Evolutionary conservation across 177 flowering plant genomes (phyloP), one percentile per base, ranked within the genome.

Genomic region (Vitis hybrid): DNA sequence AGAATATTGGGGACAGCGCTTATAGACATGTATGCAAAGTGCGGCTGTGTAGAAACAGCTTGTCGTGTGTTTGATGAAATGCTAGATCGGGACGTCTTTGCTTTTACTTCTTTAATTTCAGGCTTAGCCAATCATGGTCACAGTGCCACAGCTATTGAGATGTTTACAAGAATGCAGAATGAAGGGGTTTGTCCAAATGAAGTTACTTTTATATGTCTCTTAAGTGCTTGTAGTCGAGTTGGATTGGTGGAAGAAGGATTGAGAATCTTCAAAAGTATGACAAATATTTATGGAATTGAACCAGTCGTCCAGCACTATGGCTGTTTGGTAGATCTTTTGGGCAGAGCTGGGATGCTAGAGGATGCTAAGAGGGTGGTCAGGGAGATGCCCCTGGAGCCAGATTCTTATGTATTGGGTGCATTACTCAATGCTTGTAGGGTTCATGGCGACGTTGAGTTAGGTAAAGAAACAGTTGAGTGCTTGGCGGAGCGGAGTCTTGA

Each of bases 11-110:
- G 75, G 8, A 51, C 64, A 26, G 64, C 75, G 5, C 60, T 72
- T 50, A 59, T 72, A 19, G 70, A 72, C 65, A 72, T 72, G 75
- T 72, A 72, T 66, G 64, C 75, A 3, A 72, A 72, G 52, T 65
- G 70, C 33, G 75, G 75, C 10, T 58, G 75, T n/a, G 51, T 66
- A 9, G 75, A 59, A 18, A 60, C 19, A 1, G 75, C 75, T 29
- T 13, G 59, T n/a, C 0, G 15, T 12, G 60, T 72, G 11, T 72
- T 72, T 31, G 65, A 72, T 29, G 39, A 22, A 31, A 58, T 72
- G 75, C 9, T 14, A 2, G 22, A 60, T 5, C 58, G 65, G 13
- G 75, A 72, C 51, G 75, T 72, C 10, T 58, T 58, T 51, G 65
- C 65, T 5, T 72, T 3, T 50, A 66, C 65, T 0, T 65, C 70